Evolutionary conservation across 768 basidiomycete genomes (phyloP), one percentile per base, ranked within the genome.

Genomic region (Rhodotorula taiwanensis): DNA sequence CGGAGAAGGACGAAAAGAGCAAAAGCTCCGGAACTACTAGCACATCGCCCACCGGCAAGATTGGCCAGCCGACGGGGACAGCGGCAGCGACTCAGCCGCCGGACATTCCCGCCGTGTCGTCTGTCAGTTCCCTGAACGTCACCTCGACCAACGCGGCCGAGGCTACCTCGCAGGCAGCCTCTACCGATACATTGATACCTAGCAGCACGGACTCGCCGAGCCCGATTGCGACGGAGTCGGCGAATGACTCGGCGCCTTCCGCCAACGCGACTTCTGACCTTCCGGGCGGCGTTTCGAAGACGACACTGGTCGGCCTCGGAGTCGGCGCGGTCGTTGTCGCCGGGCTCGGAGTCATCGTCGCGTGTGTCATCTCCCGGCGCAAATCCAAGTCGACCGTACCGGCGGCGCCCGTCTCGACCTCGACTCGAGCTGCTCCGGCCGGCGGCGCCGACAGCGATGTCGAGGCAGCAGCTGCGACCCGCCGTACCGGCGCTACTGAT

Each of bases 31-130:
- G 39, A 10, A 41, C 11, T 18, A 39, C 36, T 39, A 9, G 36
- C 36, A 16, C 10, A 39, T 10, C 36, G 9, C 9, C 36, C 36
- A 10, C 36, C 21, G 44, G 9, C 44, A 44, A 39, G 36, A 23
- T 20, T 7, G 42, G 21, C 9, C 55, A 13, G 8, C 28, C 23
- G 25, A 42, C 27, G 20, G 20, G 30, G 50, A 51, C 50, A 31
- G 18, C 30, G 42, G 21, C 15, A 11, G 21, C 30, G 28, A 23
- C 48, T 16, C 27, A 20, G 10, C 48, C 48, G 14, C 27, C 27
- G 10, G 48, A 14, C 28, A 27, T 30, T 18, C 14, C 48, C 33
- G 61, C 61, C 14, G 25, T 72, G 34, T 73, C 48, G 0, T 56
- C 61, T 7, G 41, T 48, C 18, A 30, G 18, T 0, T 50, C 47